A percentile compares a stretch with the other conserved stretches of the same genome.
phyloP scores from a whole-genome alignment of 202 grass and related monocot genomes.

The Panicum virgatum region DNA sequence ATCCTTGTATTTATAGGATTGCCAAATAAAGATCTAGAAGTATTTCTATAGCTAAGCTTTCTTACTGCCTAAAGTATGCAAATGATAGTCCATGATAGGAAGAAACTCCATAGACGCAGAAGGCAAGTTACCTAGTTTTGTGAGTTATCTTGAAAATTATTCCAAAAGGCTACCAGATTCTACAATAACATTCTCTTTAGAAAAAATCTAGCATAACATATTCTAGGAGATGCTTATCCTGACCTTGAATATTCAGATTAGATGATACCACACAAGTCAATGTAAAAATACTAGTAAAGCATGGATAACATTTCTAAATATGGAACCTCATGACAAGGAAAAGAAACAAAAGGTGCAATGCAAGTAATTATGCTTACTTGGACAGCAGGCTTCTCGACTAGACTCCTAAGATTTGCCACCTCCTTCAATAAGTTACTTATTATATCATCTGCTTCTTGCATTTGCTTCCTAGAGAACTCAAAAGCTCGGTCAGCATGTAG shows the following conservation, averaged over 20 bases:
- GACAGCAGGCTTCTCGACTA: slow-evolving; percentile 57
- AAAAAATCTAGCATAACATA: not conserved
- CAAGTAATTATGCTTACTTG: slow-evolving; percentile 45
- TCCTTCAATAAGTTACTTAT: slow-evolving; percentile 64
- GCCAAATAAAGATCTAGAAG: not conserved
- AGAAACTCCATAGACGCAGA: not conserved
- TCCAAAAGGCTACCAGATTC: not conserved
- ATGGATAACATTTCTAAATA: not conserved
- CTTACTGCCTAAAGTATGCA: not conserved
- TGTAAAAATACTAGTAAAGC: not conserved
- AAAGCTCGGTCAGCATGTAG: slow-evolving; percentile 63
- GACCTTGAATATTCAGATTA: not conserved
- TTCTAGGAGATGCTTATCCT: not conserved
- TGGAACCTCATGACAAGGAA: not conserved
- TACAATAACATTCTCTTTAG: not conserved
- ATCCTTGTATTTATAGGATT: not conserved
- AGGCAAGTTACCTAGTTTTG: not conserved
- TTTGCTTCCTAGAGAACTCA: slow-evolving; percentile 91
- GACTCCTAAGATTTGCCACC: slow-evolving; percentile 52
- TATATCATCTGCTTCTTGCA: slow-evolving; percentile 81
- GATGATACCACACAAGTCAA: not conserved
- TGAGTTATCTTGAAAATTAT: not conserved
- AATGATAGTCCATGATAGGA: not conserved
- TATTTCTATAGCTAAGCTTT: not conserved
- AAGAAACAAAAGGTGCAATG: slow-evolving; percentile 12